phyloP scores from a whole-genome alignment of 176 grass and related monocot genomes.

The Hordeum vulgare region DNA sequence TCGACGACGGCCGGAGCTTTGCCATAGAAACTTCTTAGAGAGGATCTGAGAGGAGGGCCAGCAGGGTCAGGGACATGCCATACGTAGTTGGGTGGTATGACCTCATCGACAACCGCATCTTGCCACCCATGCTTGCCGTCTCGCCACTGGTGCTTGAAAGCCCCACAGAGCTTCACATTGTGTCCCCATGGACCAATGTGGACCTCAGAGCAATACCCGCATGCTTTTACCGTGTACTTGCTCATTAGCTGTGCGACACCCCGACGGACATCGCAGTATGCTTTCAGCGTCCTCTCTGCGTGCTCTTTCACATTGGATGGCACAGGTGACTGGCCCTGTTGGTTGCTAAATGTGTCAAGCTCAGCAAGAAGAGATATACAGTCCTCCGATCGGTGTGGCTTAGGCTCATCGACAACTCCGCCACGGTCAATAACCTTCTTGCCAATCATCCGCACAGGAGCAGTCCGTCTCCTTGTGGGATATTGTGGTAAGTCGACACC shows the following conservation, averaged over 20 bases:
- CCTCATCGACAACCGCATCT: conserved; percentile 73
- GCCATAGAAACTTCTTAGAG: conserved; percentile 72
- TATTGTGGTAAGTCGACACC: conserved; percentile 78
- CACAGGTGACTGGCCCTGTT: conserved; percentile 10
- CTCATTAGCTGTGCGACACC: conserved; percentile 66
- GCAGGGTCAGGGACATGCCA: conserved; percentile 66
- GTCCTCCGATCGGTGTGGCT: conserved; percentile 52
- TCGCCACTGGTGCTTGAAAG: conserved; percentile 95
- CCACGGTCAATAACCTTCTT: conserved; percentile 81
- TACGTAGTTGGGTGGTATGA: conserved; percentile 73
- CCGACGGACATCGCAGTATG: conserved; percentile 51
- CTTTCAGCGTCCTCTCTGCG: conserved; percentile 64
- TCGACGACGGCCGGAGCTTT: conserved; percentile 79
- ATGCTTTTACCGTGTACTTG: conserved; percentile 82
- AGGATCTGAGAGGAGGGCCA: conserved; percentile 46
- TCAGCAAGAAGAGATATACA: conserved; percentile 60
- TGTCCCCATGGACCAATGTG: conserved; percentile 89
- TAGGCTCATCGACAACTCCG: conserved; percentile 62
- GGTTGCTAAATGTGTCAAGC: conserved; percentile 63
- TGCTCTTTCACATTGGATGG: conserved; percentile 48
- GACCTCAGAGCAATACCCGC: conserved; percentile 89
- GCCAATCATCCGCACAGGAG: conserved; percentile 77
- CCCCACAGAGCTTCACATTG: conserved; percentile 83
- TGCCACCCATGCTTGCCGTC: conserved; percentile 97
- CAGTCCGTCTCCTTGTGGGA: conserved; percentile 62